Evolutionary conservation across 768 basidiomycete species (phyloP), one percentile per base, ranked within the genome.

Genomic region (Collybiopsis luxurians): DNA sequence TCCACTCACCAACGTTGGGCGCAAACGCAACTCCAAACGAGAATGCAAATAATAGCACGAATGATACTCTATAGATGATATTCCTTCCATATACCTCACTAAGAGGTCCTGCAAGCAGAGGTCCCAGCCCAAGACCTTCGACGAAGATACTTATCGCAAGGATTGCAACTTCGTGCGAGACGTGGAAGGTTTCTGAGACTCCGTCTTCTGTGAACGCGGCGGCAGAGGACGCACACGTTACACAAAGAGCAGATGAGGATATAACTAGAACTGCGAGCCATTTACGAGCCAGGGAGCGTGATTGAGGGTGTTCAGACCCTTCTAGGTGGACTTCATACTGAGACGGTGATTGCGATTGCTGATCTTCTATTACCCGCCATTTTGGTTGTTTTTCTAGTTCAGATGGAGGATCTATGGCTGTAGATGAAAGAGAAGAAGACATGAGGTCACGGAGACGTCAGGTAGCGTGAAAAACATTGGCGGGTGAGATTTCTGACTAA

Each of bases 11-110:
- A 23, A 84, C 77, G 61, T 89, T 76, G 3, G 83, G 84, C 1
- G 88, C 80, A 59, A 93, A 92, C 1, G 89, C 87, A 5, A 89
- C 83, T 0, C 89, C 86, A 63, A 86, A 87, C 19, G 84, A 82
- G 55, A 87, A 78, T 1, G 81, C 63, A 62, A 89, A 82, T 66
- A 89, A 85, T 4, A 82, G 60, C 1, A 72, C 60, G 59, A 86
- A 91, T 0, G 87, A 86, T 2, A 77, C 61, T 12, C 77, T 73
- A 65, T 92, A 90, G 12, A 91, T 79, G 40, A 77, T 66, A 55
- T 82, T 84, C 45, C 86, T 75, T 2, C 91, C 89, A 63, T 84
- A 82, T 17, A 89, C 77, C 60, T 87, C 82, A 19, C 73, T 66
- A 13, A 80, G 69, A 0, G 81, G 78, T 2, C 86, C 81, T 42